These are phyloP conservation scores for Lachancea quebecensis DNA, from an alignment of 805 yeast species.

Conservation along the genomic window DNA sequence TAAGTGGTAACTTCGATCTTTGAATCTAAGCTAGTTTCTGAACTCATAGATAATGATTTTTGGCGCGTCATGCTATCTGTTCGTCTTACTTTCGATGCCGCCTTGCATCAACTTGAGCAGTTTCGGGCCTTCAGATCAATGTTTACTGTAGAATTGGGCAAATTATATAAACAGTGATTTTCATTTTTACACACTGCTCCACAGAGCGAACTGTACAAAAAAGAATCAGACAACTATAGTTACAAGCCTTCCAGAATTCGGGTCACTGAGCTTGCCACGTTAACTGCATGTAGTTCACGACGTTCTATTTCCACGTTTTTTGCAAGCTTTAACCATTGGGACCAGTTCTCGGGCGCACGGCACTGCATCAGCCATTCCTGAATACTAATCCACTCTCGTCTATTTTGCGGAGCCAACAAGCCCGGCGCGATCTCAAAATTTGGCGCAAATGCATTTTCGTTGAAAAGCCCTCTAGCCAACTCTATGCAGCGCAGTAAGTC, in stretches of 20 bases:
- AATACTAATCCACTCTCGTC: background rate
- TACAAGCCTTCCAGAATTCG: background rate
- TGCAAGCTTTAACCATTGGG: slow-evolving; percentile 2
- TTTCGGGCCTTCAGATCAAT: no score
- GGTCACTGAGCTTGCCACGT: background rate
- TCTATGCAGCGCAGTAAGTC: slow-evolving; percentile 33
- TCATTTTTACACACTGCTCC: no score
- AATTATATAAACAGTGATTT: no score
- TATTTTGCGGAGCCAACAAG: slow-evolving; percentile 7
- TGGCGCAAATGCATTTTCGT: slow-evolving; percentile 1
- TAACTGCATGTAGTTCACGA: slow-evolving; percentile 1
- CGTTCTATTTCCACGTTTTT: slow-evolving; percentile 3
- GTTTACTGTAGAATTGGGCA: no score
- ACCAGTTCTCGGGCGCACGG: slow-evolving; percentile 2
- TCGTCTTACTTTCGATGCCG: no score
- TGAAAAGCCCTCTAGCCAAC: slow-evolving; percentile 10
- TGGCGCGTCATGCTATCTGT: background rate
- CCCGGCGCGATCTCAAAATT: slow-evolving; percentile 11
- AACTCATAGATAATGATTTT: background rate
- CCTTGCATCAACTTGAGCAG: no score
- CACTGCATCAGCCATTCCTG: slow-evolving; percentile 3
- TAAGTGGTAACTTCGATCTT: slow-evolving; percentile 15
- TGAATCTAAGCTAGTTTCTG: background rate
- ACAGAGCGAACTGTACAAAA: background rate
- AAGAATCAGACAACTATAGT: background rate